Evolutionary conservation across 495 filamentous ascomycete species (phyloP).

Genomic region (Penicillium lividum): DNA sequence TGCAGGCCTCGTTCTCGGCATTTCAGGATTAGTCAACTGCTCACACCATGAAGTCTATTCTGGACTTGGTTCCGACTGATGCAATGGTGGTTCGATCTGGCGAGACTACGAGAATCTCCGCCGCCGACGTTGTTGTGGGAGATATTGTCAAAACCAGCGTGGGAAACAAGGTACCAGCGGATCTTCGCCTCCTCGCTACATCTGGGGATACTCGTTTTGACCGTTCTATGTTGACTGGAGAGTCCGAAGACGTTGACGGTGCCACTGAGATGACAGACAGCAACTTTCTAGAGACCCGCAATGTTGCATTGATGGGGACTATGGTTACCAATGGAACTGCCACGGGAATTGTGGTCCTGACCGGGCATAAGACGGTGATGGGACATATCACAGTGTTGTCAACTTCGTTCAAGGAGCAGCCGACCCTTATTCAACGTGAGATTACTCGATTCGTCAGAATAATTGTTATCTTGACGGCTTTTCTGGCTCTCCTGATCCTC

Average conservation of each 20-base stretch:
- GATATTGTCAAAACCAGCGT: slow-evolving; percentile 65
- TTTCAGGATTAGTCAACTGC: slow-evolving; percentile 68
- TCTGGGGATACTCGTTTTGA: slow-evolving; percentile 72
- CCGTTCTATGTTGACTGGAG: slow-evolving; percentile 69
- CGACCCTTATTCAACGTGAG: slow-evolving; percentile 67
- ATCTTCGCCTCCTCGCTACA: slow-evolving; percentile 64
- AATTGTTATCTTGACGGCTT: slow-evolving; percentile 55
- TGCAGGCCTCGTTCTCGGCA: slow-evolving; percentile 72
- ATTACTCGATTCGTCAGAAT: slow-evolving; percentile 66
- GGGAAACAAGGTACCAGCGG: slow-evolving; percentile 72
- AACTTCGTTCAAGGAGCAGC: slow-evolving; percentile 58
- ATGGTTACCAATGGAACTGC: too few relatives aligned
- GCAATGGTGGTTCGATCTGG: slow-evolving; percentile 62
- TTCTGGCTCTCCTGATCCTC: slow-evolving; percentile 56
- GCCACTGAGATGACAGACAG: slow-evolving; percentile 60
- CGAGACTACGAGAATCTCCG: slow-evolving; percentile 46
- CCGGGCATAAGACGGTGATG: slow-evolving; percentile 62
- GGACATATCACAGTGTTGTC: slow-evolving; percentile 71
- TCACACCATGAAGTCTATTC: slow-evolving; percentile 65
- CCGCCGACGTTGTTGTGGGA: slow-evolving; percentile 65
- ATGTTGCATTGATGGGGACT: slow-evolving; percentile 73
- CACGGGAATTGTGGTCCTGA: slow-evolving; percentile 48
- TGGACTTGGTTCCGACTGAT: slow-evolving; percentile 65
- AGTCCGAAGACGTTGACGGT: slow-evolving; percentile 64
- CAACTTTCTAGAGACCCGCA: slow-evolving; percentile 74